phyloP scores from a whole-genome alignment of 495 filamentous ascomycete species.

The Aeminium ludgeri region DNA sequence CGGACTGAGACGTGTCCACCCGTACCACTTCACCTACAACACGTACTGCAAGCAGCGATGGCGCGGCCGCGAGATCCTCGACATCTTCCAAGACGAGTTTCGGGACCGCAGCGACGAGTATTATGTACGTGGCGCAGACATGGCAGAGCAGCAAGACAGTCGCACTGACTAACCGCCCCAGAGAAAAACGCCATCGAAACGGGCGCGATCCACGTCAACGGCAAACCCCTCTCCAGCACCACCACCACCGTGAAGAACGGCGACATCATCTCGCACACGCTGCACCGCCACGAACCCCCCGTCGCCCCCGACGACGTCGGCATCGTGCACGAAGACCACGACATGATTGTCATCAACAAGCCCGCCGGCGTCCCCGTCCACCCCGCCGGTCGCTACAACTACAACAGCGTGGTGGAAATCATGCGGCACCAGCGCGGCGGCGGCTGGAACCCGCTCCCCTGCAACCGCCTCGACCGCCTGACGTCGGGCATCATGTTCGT shows the following conservation, averaged over 20 bases:
- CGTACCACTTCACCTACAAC: slow-evolving; percentile 89
- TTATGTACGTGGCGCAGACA: slow-evolving; percentile 60
- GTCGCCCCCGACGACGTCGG: slow-evolving; percentile 63
- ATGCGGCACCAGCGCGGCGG: slow-evolving; percentile 59
- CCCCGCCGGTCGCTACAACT: slow-evolving; percentile 85
- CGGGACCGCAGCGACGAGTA: slow-evolving; percentile 73
- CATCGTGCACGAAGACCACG: slow-evolving; percentile 76
- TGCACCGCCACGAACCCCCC: slow-evolving; percentile 91
- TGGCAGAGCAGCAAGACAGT: too few species aligned
- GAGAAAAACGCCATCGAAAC: slow-evolving; percentile 65
- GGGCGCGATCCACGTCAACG: slow-evolving; percentile 59
- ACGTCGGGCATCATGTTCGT: slow-evolving; percentile 98
- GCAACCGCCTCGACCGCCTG: slow-evolving; percentile 83
- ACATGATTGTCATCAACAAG: slow-evolving; percentile 91
- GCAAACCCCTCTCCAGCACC: slow-evolving; percentile 38
- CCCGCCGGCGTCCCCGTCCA: slow-evolving; percentile 90
- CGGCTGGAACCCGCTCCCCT: slow-evolving; percentile 61
- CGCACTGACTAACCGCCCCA: slow-evolving; percentile 13
- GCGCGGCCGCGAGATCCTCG: slow-evolving; percentile 55
- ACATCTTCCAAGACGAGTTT: slow-evolving; percentile 74
- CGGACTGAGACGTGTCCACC: slow-evolving; percentile 59
- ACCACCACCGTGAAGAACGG: slow-evolving; percentile 54
- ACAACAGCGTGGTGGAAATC: slow-evolving; percentile 86
- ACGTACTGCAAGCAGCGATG: slow-evolving; percentile 70
- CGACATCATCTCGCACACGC: slow-evolving; percentile 77